Evolutionary conservation across 2,329 filamentous ascomycete species (phyloP).

Genomic region (Cercospora janseana): DNA sequence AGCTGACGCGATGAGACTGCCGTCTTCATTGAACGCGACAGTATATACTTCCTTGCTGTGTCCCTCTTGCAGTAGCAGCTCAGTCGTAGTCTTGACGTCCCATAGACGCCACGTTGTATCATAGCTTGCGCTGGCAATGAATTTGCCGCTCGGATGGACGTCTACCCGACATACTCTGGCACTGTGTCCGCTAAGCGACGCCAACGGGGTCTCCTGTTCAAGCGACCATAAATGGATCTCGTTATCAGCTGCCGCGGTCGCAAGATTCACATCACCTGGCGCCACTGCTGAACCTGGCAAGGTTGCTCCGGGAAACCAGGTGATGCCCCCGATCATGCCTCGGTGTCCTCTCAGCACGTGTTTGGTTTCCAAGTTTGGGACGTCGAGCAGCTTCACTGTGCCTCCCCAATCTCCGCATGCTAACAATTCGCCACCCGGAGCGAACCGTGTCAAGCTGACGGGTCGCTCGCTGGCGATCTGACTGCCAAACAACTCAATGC

Average conservation of each 20-base stretch:
- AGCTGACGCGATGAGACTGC: conserved; percentile 85
- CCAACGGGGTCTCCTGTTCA: conserved; percentile 77
- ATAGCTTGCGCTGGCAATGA: conserved; percentile 88
- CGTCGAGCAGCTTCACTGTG: conserved; percentile 77
- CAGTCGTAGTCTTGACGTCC: conserved; percentile 83
- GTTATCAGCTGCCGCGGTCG: conserved; percentile 85
- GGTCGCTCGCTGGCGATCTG: conserved; percentile 90
- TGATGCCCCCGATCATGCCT: conserved; percentile 82
- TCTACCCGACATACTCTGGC: conserved; percentile 88
- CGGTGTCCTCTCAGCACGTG: conserved; percentile 77
- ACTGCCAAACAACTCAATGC: conserved; percentile 87
- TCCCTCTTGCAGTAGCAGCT: conserved; percentile 86
- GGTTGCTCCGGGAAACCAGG: conserved; percentile 85
- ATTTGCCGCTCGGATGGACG: conserved; percentile 88
- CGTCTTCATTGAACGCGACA: conserved; percentile 85
- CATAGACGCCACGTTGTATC: conserved; percentile 97
- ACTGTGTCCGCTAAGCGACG: conserved; percentile 78
- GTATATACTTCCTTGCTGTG: conserved; percentile 92
- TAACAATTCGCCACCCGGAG: conserved; percentile 77
- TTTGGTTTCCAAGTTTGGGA: conserved; percentile 78
- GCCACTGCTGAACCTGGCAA: conserved; percentile 69
- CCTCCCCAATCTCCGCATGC: conserved; percentile 94
- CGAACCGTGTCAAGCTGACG: conserved; percentile 86
- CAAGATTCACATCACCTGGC: conserved; percentile 70
- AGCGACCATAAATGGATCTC: conserved; percentile 89